phyloP scores from a whole-genome alignment of 768 basidiomycete species.

The Lanmaoa rubissima region DNA sequence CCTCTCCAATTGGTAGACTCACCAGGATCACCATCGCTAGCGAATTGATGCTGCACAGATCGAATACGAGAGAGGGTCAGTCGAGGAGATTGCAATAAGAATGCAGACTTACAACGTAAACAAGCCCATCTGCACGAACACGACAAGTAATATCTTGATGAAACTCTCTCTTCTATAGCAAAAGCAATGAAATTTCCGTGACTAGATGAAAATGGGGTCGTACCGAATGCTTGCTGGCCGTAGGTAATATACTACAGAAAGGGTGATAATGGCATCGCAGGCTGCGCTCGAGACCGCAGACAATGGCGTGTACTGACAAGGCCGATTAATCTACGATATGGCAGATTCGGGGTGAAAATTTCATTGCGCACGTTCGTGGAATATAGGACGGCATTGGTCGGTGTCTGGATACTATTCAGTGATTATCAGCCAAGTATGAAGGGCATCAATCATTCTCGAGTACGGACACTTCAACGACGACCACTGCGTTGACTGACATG shows the following conservation, averaged over 20 bases:
- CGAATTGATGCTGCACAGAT: slow-evolving; percentile 7
- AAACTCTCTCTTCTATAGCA: slow-evolving; percentile 1
- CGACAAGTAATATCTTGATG: slow-evolving; percentile 6
- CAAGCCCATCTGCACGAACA: slow-evolving; percentile 12
- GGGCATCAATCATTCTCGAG: background rate
- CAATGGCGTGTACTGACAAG: background rate
- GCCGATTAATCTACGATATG: background rate
- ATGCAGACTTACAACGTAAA: slow-evolving; percentile 14
- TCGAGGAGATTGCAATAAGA: background rate
- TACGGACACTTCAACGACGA: slow-evolving; percentile 2
- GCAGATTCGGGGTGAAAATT: background rate
- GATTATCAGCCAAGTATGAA: background rate
- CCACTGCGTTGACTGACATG: background rate
- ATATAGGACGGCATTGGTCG: background rate
- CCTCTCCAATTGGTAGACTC: background rate
- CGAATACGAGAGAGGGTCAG: background rate
- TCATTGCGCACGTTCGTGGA: background rate
- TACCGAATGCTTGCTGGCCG: slow-evolving; percentile 9
- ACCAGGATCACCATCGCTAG: slow-evolving; percentile 13
- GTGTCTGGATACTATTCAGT: slow-evolving; percentile 1
- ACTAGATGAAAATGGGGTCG: background rate
- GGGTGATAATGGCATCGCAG: slow-evolving; percentile 14
- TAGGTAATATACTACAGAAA: slow-evolving; percentile 8
- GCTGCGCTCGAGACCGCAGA: background rate
- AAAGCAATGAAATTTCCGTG: background rate